Evolutionary conservation across 2,329 filamentous ascomycete species (phyloP), one percentile per base, ranked within the genome.

Genomic region (Esteya vermicola): DNA sequence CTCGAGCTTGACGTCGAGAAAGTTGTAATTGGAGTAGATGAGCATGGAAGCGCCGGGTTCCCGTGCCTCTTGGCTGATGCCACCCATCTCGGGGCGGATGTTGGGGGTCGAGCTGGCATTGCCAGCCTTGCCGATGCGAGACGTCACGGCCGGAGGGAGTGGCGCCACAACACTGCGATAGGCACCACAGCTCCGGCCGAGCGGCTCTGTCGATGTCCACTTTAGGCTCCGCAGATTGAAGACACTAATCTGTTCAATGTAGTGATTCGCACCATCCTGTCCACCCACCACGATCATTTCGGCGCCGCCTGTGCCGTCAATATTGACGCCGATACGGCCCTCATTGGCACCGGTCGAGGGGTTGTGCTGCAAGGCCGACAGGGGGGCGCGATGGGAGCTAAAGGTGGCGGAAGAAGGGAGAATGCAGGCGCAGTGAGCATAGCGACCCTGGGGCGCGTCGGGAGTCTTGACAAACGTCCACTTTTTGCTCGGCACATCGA

Each of bases 1-100:
- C 58, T 98, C 91, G 20, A 98, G 65, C 57, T 94, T 96, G 48
- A 98, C 91, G 51, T 98, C 89, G 41, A 98, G 60, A 53, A 98
- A 98, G 59, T 98, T 96, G 61, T 98, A 98, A 56, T 98, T 98
- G 20, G 89, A 96, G 58, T 98, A 98, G 34, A 98, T 93, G 46
- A 98, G 70, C 86, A 96, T 95, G 2, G 76, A 78, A 2, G 74
- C 75, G 7, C 72, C 73, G 0, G 70, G 57, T 37, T 79, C 74
- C 23, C 67, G 65, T 4, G 64, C 57, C 47, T 78, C 72, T 40
- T 69, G 66, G 47, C 65, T 68, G 45, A 67, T 65, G n/a, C 58
- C 59, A 12, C 59, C 58, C 18, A 56, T 56, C 6, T 72, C 68
- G 4, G 55, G 54, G 7, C 63, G 59, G 32, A 63, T 57, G 14